phyloP scores from a whole-genome alignment of 83 land plant genomes.

The Picea abies region DNA sequence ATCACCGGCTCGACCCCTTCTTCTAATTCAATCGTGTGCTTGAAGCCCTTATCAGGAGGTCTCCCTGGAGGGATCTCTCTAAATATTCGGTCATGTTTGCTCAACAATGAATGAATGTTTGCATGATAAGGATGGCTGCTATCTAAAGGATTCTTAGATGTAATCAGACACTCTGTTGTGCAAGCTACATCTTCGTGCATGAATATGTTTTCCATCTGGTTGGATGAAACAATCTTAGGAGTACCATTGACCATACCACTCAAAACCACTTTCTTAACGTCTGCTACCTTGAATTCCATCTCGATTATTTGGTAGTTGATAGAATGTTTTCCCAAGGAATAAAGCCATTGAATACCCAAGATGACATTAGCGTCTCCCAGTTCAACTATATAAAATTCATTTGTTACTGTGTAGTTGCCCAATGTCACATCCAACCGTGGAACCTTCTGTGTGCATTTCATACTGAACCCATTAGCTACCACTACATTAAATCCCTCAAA shows the following conservation, averaged over 20 bases:
- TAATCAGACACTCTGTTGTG: no score
- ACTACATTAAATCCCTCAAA: not conserved
- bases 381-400: not conserved
- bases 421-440: not conserved
- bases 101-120: no score
- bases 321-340: not conserved
- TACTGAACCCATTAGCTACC: not conserved
- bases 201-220: not conserved
- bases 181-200: not conserved
- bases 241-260: not conserved
- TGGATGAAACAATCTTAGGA: not conserved
- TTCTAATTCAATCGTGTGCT: no score
- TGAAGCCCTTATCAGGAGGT: no score
- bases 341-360: not conserved
- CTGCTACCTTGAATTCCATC: no score
- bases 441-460: not conserved
- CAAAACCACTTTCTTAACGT: not conserved
- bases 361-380: not conserved
- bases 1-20: no score
- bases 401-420: not conserved
- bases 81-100: no score
- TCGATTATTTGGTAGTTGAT: not conserved
- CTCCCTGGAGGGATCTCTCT: no score
- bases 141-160: no score
- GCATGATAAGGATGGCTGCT: no score